phyloP scores from a whole-genome alignment of 352 stramenopile genomes.

The Globisporangium sylvaticum region DNA sequence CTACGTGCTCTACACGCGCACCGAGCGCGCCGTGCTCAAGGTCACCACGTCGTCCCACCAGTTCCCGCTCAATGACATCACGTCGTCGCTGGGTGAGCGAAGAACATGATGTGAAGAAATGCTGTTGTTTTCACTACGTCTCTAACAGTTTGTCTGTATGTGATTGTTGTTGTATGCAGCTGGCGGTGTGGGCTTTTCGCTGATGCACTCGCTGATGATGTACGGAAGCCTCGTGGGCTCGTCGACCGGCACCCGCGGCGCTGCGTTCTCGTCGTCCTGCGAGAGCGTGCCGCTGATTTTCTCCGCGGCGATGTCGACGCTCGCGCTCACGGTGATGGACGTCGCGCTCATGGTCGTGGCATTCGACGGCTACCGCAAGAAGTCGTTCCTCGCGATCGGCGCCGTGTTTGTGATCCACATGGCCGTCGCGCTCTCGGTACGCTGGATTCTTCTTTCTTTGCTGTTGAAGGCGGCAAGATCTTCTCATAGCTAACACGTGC shows the following conservation, averaged over 20 bases:
- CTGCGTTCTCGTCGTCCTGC: slow-evolving; percentile 71
- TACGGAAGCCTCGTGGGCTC: slow-evolving; percentile 75
- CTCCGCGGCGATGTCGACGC: slow-evolving; percentile 55
- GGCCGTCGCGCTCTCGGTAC: slow-evolving; percentile 67
- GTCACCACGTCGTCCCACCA: slow-evolving; percentile 75
- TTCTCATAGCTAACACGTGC: slow-evolving; percentile 12
- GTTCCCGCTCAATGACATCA: slow-evolving; percentile 82
- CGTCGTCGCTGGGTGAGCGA: slow-evolving; percentile 56
- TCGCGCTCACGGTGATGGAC: slow-evolving; percentile 74
- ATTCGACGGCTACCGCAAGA: slow-evolving; percentile 78
- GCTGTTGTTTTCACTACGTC: not conserved
- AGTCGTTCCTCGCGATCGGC: slow-evolving; percentile 37
- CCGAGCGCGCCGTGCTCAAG: slow-evolving; percentile 64
- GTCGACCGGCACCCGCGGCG: slow-evolving; percentile 61
- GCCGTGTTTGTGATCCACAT: slow-evolving; percentile 70
- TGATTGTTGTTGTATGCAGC: slow-evolving; percentile 26
- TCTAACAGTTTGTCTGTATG: not conserved
- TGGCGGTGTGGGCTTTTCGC: slow-evolving; percentile 69
- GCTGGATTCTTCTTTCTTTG: slow-evolving; percentile 7
- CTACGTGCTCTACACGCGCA: slow-evolving; percentile 76
- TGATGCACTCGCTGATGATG: slow-evolving; percentile 86
- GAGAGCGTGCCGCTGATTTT: slow-evolving; percentile 71
- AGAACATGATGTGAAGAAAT: not conserved
- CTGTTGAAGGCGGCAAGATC: not conserved
- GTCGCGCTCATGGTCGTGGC: slow-evolving; percentile 80